Conservation (phyloP, 2,329 filamentous ascomycete genomes). For the Aspergillus caelatus region DNA sequence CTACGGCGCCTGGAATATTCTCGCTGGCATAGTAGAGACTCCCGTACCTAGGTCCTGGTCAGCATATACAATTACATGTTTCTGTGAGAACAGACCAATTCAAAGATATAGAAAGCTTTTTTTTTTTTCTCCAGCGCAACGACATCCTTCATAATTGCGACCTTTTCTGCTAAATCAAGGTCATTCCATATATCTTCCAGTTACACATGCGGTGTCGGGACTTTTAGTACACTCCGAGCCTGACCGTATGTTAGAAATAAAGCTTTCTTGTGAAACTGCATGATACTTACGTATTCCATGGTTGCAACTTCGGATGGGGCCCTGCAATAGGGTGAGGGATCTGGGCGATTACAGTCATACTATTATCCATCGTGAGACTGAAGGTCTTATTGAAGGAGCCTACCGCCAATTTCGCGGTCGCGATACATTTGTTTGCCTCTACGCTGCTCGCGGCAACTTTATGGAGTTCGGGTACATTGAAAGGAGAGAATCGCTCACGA, state of each 20-base stretch:
- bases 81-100: slow-evolving; percentile 28
- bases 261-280: not conserved
- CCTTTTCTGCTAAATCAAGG: slow-evolving; percentile 25
- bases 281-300: slow-evolving; percentile 29
- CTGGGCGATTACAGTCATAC: slow-evolving; percentile 22
- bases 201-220: slow-evolving; percentile 23
- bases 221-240: slow-evolving; percentile 19
- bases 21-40: slow-evolving; percentile 41
- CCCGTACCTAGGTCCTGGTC: slow-evolving; percentile 33
- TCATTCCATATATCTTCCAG: slow-evolving; percentile 31
- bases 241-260: slow-evolving; percentile 3
- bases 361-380: slow-evolving; percentile 28
- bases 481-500: slow-evolving; percentile 34
- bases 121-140: slow-evolving; percentile 42
- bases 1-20: slow-evolving; percentile 3
- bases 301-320: slow-evolving; percentile 27
- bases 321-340: slow-evolving; percentile 29
- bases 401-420: slow-evolving; percentile 42
- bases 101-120: slow-evolving; percentile 40
- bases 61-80: slow-evolving; percentile 10
- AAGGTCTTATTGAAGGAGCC: slow-evolving; percentile 41
- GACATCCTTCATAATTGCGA: slow-evolving; percentile 33
- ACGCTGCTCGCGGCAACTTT: slow-evolving; percentile 32
- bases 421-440: slow-evolving; percentile 32
- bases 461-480: slow-evolving; percentile 40